Evolutionary conservation across 2,329 filamentous ascomycete genomes (phyloP), one percentile per base, ranked within the genome.

Genomic region (Thermochaetoides dissita): DNA sequence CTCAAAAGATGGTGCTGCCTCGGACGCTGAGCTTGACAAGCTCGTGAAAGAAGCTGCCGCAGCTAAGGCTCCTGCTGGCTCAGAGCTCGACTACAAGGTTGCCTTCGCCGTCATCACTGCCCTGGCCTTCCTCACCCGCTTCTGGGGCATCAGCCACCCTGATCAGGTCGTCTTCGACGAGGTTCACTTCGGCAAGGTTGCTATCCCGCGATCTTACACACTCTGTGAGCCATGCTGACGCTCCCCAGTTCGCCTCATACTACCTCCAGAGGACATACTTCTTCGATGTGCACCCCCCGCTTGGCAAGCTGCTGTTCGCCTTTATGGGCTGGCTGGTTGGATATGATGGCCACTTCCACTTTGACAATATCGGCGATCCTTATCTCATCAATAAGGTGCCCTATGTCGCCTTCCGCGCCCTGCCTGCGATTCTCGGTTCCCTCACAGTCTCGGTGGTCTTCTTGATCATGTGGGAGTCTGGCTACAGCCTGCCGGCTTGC

Each of bases 381-480:
- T 98, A 98, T 69, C 84, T 96, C 55, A 75, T 80, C 46, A 95
- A 98, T 72, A 91, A 93, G 60, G 88, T 98, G 35, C 91, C 91
- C 33, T 98, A 98, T 62, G 84, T 98, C 49, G 88, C 91, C 48
- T 94, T 93, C 67, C 84, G 91, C 54, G 83, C 88, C 37, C 76
- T 98, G 69, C 91, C 91, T 35, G 91, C 91, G 46, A 76, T 91
- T 39, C 77, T 96, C 53, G 91, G 91, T 51, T 82, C 91, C 43
- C 68, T 98, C 52, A 98, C 91, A 8, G 86, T 98, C 40, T 83
- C 88, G n/a, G 83, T 89, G 38, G 80, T 85, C 43, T 98, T 94
- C 63, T 67, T 94, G 59, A 98, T 94, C 63, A 98, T 98, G 91
- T 98, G 91, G 91, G 91, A 98, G 65, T 96, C 91, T 39, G 91